These are phyloP conservation scores for Tylopilus orsonianus DNA, from an alignment of 1,284 basidiomycete species.

Conservation along the genomic window DNA sequence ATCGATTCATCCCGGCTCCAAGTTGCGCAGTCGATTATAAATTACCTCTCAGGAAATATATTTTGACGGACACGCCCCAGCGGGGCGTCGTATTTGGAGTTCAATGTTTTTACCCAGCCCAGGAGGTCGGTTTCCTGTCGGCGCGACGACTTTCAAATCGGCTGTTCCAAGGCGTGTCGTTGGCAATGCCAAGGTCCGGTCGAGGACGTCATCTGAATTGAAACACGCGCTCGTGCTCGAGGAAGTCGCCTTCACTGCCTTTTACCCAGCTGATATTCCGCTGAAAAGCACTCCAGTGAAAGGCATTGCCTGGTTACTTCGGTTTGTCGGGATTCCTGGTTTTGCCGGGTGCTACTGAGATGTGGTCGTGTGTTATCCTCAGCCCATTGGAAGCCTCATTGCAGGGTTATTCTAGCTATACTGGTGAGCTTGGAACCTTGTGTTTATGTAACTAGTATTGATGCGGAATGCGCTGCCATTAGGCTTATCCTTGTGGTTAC, in stretches of 20 bases:
- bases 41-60: background rate
- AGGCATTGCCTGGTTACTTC: constrained; percentile 52
- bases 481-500: constrained; percentile 43
- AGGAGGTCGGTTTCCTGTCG: constrained; percentile 51
- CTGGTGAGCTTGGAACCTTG: constrained; percentile 28
- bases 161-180: constrained; percentile 41
- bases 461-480: background rate
- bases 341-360: background rate
- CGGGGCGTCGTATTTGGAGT: background rate
- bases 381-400: constrained; percentile 46
- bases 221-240: constrained; percentile 48
- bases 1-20: too few species aligned
- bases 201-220: constrained; percentile 17
- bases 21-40: too few species aligned
- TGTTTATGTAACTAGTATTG: background rate
- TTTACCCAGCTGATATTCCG: constrained; percentile 50
- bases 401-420: constrained; percentile 45
- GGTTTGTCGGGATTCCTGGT: constrained; percentile 36
- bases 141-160: constrained; percentile 51
- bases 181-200: constrained; percentile 41
- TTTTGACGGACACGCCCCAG: background rate
- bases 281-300: constrained; percentile 30
- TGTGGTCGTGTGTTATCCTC: background rate
- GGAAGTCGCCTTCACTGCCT: constrained; percentile 59
- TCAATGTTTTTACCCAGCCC: constrained; percentile 42